These are phyloP conservation scores for Obelidium mucronatum DNA, from an alignment of 192 early-diverging fungal species.

Conservation along the genomic window DNA sequence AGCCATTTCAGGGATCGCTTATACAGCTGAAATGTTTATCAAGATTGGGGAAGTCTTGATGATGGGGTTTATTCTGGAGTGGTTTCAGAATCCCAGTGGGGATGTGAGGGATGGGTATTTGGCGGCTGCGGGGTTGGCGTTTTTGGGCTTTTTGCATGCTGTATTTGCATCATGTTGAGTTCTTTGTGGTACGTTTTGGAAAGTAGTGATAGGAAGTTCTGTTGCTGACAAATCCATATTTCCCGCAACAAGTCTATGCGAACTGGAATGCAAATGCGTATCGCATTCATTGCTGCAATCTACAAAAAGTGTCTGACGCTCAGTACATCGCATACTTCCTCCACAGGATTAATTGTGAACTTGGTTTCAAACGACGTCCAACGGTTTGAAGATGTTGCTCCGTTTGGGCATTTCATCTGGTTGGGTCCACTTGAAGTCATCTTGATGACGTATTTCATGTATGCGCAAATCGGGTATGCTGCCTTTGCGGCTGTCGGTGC, in stretches of 20 bases:
- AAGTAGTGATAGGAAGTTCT: too few species aligned
- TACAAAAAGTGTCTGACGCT: conserved; percentile 56
- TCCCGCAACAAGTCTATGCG: conserved; percentile 32
- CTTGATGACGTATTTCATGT: conserved; percentile 53
- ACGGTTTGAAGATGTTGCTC: conserved; percentile 54
- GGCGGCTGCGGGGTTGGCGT: conserved; percentile 38
- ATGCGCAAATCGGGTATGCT: conserved; percentile 47
- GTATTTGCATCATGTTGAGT: conserved; percentile 45
- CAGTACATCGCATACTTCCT: conserved; percentile 46
- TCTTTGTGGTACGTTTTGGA: too few species aligned
- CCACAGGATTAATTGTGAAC: conserved; percentile 56
- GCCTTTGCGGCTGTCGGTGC: conserved; percentile 46
- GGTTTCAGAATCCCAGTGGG: conserved; percentile 51
- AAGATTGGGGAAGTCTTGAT: conserved; percentile 47
- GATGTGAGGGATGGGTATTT: conserved; percentile 35
- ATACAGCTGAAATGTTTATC: conserved; percentile 42
- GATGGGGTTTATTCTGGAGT: conserved; percentile 50
- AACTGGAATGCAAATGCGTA: conserved; percentile 55
- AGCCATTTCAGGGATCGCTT: conserved; percentile 38
- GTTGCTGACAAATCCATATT: neutral
- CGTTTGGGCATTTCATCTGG: conserved; percentile 54
- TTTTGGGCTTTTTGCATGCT: conserved; percentile 37
- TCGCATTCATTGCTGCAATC: conserved; percentile 54
- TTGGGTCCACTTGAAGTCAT: conserved; percentile 53
- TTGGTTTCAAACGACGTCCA: conserved; percentile 62